Evolutionary conservation across 1,284 basidiomycete species (phyloP), one percentile per base, ranked within the genome.

Genomic region (Naganishia liquefaciens): DNA sequence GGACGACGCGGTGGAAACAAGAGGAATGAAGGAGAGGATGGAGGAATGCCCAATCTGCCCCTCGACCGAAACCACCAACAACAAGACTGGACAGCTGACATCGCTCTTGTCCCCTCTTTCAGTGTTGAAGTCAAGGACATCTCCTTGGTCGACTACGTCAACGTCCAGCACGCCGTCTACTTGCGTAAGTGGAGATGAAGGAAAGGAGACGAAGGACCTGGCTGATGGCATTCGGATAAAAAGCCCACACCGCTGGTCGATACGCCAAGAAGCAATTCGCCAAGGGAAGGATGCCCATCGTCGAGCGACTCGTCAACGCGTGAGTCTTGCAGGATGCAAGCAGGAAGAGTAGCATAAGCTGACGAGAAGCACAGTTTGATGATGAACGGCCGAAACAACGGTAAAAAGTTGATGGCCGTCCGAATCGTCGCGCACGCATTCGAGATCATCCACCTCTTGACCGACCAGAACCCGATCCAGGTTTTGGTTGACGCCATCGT

Each of bases 351-450:
- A n/a, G 54, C 49, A 63, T 61, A 25, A 60, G 53, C 63, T 42
- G 62, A 60, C 49, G 54, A 52, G 43, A n/a, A 53, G 17, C 51
- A 51, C 73, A 93, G 91, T 79, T 83, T 96, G 80, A 97, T 99
- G 96, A 99, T 99, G 95, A 97, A 99, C 85, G 96, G 96, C 73
- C 93, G 96, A 82, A 99, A 99, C 90, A 99, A 96, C 85, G 96
- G 96, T 79, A 99, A 99, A 87, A 99, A 99, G 84, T 88, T 98
- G 80, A 85, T 99, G 83, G 90, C 96, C 75, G 92, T 99, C 82
- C 93, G 96, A 82, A 99, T 99, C 76, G 96, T 99, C 75, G 91
- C 93, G 70, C 96, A 99, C 83, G 92, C 96, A 64, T 99, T 99
- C 80, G 96, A 99, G 84, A 96, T 99, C 82, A 96, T 99, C 82